phyloP scores from a whole-genome alignment of 1,139 yeast genomes.

The Geotrichum armillariae region DNA sequence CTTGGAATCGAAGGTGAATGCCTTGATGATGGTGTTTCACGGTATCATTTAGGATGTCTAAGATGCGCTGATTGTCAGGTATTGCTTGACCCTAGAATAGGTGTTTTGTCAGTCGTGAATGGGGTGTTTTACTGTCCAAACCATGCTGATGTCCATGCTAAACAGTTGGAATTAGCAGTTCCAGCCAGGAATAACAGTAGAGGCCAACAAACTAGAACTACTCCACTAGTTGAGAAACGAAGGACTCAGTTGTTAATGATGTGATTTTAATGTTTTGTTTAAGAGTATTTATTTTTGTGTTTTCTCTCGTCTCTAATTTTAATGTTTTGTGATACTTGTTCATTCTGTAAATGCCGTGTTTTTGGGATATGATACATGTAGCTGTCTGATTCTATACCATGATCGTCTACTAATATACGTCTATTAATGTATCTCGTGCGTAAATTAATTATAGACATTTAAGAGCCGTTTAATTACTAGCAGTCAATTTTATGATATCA shows the following conservation, averaged over 20 bases:
- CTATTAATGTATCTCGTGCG: no score
- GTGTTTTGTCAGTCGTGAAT: conserved; percentile 29
- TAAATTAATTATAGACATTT: no score
- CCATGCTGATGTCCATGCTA: conserved; percentile 14
- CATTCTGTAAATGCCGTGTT: no score
- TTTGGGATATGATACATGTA: no score
- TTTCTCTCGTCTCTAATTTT: no score
- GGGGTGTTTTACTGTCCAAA: conserved; percentile 36
- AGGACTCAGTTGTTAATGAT: conserved; percentile 37
- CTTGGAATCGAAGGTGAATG: conserved; percentile 92
- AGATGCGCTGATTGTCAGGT: conserved; percentile 36
- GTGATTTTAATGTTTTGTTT: conserved; percentile 20
- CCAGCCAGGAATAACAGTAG: not conserved
- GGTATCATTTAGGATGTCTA: conserved; percentile 40
- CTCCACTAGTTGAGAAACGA: conserved; percentile 34
- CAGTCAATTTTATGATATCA: no score
- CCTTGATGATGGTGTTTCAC: conserved; percentile 24
- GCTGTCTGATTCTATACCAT: no score
- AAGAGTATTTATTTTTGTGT: not conserved
- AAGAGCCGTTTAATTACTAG: no score
- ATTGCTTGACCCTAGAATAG: conserved; percentile 9
- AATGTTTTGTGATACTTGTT: no score
- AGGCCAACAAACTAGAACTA: conserved; percentile 1
- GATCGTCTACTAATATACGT: no score
- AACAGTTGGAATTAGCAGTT: conserved; percentile 24